Percentiles rank a stretch among this genome's conserved stretches.
These are phyloP conservation scores for Penicillium canariense DNA, from an alignment of 495 filamentous ascomycete genomes.

Conservation along the genomic window DNA sequence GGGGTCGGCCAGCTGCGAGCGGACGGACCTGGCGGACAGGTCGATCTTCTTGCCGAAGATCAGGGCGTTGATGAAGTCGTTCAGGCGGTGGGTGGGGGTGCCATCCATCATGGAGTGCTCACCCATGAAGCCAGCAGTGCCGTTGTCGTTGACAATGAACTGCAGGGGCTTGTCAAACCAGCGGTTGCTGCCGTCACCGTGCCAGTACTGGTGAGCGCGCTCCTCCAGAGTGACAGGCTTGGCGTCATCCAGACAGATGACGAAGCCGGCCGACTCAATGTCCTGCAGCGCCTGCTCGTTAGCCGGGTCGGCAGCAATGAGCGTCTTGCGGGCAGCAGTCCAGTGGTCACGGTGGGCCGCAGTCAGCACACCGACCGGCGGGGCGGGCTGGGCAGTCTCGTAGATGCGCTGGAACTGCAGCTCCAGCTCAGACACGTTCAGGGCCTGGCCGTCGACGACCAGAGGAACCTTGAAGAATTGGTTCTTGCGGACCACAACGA, in stretches of 20 bases:
- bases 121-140: slow-evolving; percentile 94
- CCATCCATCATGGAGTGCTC: slow-evolving; percentile 99
- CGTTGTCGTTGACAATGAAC: slow-evolving; percentile 98
- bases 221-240: slow-evolving; percentile 92
- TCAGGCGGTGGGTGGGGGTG: slow-evolving; percentile 92
- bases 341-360: slow-evolving; percentile 90
- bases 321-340: slow-evolving; percentile 76
- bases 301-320: slow-evolving; percentile 69
- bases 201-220: slow-evolving; percentile 95
- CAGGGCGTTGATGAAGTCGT: slow-evolving; percentile 85
- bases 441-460: slow-evolving; percentile 72
- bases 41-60: slow-evolving; percentile 92
- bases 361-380: slow-evolving; percentile 82
- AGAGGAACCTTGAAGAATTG: slow-evolving; percentile 88
- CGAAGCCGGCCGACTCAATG: slow-evolving; percentile 88
- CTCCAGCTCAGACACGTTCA: slow-evolving; percentile 86
- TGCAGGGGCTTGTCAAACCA: slow-evolving; percentile 99
- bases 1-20: slow-evolving; percentile 83
- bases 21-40: slow-evolving; percentile 68
- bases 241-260: slow-evolving; percentile 93
- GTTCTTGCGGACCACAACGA: slow-evolving; percentile 89
- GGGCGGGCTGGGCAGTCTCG: slow-evolving; percentile 63
- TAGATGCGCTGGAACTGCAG: slow-evolving; percentile 84
- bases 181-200: slow-evolving; percentile 91
- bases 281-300: slow-evolving; percentile 74